These are phyloP conservation scores for Rhodomyrtus psidioides DNA, from an alignment of 441 rosid species.

Conservation along the genomic window DNA sequence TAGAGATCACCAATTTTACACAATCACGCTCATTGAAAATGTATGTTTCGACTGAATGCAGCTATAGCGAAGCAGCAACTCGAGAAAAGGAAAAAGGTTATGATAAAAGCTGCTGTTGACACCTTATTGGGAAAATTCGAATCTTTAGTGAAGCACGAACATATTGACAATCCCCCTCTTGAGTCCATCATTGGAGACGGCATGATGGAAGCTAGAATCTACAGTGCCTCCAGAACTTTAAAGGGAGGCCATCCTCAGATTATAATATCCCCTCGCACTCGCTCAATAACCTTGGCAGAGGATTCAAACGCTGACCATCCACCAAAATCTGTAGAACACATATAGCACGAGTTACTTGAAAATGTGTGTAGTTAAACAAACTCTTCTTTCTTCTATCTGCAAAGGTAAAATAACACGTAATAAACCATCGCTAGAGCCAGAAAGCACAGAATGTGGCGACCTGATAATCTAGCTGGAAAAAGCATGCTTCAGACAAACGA, in stretches of 20 bases:
- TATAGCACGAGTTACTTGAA: neutral
- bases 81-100: neutral
- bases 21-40: neutral
- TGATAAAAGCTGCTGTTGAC: neutral
- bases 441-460: neutral
- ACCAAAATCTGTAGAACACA: neutral
- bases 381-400: neutral
- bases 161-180: slow-evolving; percentile 46
- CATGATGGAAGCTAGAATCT: slow-evolving; percentile 27
- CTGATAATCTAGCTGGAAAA: neutral
- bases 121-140: slow-evolving; percentile 44
- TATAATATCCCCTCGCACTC: neutral
- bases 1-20: neutral
- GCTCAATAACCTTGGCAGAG: neutral
- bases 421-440: neutral
- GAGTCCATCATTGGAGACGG: slow-evolving; percentile 61
- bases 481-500: neutral
- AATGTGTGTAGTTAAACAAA: neutral
- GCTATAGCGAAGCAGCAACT: neutral
- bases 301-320: neutral
- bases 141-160: slow-evolving; percentile 45
- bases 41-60: neutral
- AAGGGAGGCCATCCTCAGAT: neutral
- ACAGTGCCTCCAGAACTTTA: slow-evolving; percentile 5
- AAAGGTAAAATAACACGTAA: neutral